These are phyloP conservation scores for Talaromyces sp. DNA, from an alignment of 2,329 filamentous ascomycete genomes.

Conservation along the genomic window DNA sequence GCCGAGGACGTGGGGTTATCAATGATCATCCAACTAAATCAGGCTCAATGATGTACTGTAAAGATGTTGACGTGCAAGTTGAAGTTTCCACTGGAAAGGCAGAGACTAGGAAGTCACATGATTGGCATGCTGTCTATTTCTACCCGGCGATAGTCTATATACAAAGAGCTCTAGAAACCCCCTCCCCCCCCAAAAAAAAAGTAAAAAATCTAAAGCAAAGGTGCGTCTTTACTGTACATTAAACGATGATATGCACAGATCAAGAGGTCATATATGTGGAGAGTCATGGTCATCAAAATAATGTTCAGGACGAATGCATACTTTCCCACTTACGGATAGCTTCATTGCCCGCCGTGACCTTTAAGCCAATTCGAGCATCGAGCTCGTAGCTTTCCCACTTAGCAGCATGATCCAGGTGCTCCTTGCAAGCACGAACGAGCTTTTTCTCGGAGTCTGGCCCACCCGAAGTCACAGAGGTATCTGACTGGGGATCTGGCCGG, in stretches of 20 bases:
- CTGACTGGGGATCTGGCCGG: neutral
- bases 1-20: neutral
- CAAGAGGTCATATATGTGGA: neutral
- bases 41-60: no score
- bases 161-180: neutral
- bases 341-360: conserved; percentile 50
- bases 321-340: conserved; percentile 49
- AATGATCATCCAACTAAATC: no score
- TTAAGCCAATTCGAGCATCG: conserved; percentile 58
- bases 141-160: neutral
- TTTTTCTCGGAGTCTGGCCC: conserved; percentile 33
- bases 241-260: neutral
- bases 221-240: neutral
- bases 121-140: neutral
- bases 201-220: neutral
- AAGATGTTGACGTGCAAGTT: no score
- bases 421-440: conserved; percentile 55
- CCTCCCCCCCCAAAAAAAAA: no score
- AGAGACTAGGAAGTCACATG: neutral
- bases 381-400: conserved; percentile 65
- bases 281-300: neutral
- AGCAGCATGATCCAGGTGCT: conserved; percentile 60
- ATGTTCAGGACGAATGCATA: conserved; percentile 23
- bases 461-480: neutral
- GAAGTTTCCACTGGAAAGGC: no score